These are phyloP conservation scores for Phialophora macrospora DNA, from an alignment of 2,329 filamentous ascomycete species.

Conservation along the genomic window DNA sequence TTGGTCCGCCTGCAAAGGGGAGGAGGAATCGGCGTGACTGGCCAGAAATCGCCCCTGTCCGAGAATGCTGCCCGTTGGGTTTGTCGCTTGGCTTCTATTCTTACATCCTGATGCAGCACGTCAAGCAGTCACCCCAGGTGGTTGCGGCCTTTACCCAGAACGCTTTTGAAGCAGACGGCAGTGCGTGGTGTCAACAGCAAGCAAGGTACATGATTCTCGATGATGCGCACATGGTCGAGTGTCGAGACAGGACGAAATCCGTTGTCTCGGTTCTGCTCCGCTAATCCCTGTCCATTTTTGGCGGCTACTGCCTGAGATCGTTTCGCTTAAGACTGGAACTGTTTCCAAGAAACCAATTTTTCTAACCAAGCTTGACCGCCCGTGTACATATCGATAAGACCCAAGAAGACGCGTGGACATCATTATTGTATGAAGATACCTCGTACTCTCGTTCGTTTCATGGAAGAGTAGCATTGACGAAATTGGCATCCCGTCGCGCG, in stretches of 20 bases:
- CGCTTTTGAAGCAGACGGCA: background rate
- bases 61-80: background rate
- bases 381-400: background rate
- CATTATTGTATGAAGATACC: background rate
- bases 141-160: too few species aligned
- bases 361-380: background rate
- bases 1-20: conserved; percentile 12
- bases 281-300: conserved; percentile 16
- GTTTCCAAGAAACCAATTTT: background rate
- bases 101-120: conserved; percentile 17
- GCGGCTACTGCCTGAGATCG: conserved; percentile 12
- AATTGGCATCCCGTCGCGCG: background rate
- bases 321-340: conserved; percentile 14
- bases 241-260: background rate
- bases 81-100: conserved; percentile 23
- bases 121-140: background rate
- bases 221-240: background rate
- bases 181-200: background rate
- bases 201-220: background rate
- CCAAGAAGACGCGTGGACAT: background rate
- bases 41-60: background rate
- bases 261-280: background rate
- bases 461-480: background rate
- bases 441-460: background rate
- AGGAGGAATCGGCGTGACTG: background rate